Conservation (phyloP, 2,329 filamentous ascomycete genomes). For the Beauveria scarabaeidicola region DNA sequence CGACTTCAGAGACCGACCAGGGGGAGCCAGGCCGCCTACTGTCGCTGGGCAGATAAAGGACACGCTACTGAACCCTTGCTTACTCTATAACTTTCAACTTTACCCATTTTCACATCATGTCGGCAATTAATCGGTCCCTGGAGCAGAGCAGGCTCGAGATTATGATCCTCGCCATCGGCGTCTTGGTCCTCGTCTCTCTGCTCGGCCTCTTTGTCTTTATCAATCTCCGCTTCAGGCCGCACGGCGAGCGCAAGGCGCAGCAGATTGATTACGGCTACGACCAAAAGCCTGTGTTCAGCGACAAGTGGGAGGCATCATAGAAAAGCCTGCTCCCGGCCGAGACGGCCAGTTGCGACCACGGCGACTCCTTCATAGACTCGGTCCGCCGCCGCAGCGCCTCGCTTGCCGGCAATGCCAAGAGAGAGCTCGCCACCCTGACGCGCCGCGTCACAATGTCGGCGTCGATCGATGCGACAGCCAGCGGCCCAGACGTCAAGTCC, state of each 20-base stretch:
- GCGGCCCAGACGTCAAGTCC: background rate
- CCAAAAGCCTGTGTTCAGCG: slow-evolving; percentile 15
- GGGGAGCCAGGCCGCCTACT: background rate
- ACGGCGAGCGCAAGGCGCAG: slow-evolving; percentile 1
- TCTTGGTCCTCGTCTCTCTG: slow-evolving; percentile 25
- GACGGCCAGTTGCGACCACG: slow-evolving; percentile 3
- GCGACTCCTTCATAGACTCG: slow-evolving; percentile 18
- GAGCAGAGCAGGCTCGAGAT: slow-evolving; percentile 27
- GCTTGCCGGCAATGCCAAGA: slow-evolving; percentile 18
- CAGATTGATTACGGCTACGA: slow-evolving; percentile 15
- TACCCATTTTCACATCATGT: slow-evolving; percentile 3
- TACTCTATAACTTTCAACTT: background rate
- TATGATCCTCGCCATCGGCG: slow-evolving; percentile 23
- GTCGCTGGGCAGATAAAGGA: background rate
- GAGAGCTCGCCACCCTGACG: slow-evolving; percentile 17
- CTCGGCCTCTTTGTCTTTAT: slow-evolving; percentile 25
- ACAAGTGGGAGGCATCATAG: slow-evolving; percentile 16
- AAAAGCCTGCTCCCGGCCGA: background rate
- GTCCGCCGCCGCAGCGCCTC: slow-evolving; percentile 21
- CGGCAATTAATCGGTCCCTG: slow-evolving; percentile 16
- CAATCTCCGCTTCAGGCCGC: slow-evolving; percentile 18
- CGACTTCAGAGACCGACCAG: slow-evolving; percentile 8
- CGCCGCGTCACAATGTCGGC: slow-evolving; percentile 14
- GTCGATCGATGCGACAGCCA: slow-evolving; percentile 7
- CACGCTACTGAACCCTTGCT: background rate